phyloP scores from a whole-genome alignment of 306 rosid genomes.

The Begonia peltatifolia region DNA sequence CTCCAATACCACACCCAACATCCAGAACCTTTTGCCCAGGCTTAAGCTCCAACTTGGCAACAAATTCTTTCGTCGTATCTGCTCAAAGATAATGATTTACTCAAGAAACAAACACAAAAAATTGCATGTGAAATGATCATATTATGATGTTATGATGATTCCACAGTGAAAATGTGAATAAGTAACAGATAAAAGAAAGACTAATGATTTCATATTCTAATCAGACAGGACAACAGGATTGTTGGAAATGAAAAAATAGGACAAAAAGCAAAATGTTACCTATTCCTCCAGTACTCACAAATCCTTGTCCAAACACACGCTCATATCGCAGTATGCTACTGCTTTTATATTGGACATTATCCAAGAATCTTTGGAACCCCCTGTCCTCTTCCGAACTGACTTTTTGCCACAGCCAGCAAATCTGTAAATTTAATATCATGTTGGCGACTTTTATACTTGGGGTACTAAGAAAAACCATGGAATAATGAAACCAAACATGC shows the following conservation, averaged over 20 bases:
- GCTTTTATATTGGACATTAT: constrained; percentile 34
- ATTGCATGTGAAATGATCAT: not conserved
- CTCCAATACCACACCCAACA: constrained; percentile 97
- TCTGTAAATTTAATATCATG: constrained; percentile 22
- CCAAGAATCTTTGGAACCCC: constrained; percentile 37
- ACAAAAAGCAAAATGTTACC: constrained; percentile 16
- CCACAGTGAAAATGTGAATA: not conserved
- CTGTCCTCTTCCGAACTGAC: constrained; percentile 26
- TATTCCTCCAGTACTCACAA: constrained; percentile 39
- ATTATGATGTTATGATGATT: no score
- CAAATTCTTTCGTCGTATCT: constrained; percentile 87
- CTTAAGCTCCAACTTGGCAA: constrained; percentile 52
- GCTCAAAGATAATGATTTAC: constrained; percentile 9
- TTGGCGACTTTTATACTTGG: no score
- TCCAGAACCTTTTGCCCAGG: constrained; percentile 84
- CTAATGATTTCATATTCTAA: not conserved
- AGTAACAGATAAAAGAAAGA: not conserved
- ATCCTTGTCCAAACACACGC: constrained; percentile 37
- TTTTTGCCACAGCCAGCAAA: constrained; percentile 69
- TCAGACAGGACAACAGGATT: not conserved
- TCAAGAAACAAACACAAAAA: not conserved
- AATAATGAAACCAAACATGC: not conserved
- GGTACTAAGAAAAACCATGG: not conserved
- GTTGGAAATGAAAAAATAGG: constrained; percentile 2
- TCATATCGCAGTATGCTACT: constrained; percentile 35